Base-by-base conservation (phyloP, 2,329 filamentous ascomycete genomes). In the Rutstroemia sydowiana region DNA sequence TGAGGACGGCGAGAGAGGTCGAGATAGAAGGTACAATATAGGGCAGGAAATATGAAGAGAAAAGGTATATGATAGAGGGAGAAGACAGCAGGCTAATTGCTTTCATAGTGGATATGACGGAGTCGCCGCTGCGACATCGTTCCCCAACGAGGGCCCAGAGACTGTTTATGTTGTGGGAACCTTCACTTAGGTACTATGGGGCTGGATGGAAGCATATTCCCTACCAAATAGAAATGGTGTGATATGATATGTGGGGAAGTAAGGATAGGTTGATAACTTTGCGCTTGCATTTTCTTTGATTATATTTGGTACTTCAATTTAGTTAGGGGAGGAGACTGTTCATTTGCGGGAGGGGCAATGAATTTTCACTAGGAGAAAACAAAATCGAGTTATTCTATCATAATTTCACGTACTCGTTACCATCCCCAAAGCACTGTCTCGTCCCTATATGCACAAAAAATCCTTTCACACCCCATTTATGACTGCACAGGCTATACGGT, bases 121-220 rank as follows among this genome's bases (percentile, higher is more conserved):
- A n/a, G 42, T 59, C 11, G 45, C 30, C 14, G 16, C 31, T 32
- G 37, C n/a, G 11, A 28, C 32, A 0, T 6, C 16, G 3, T 55
- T 54, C 28, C 16, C 30, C n/a, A 42, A 54, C 23, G 44, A 47
- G 13, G 55, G 55, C 3, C 56, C 55, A 1, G 48, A 55, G 13
- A 34, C 43, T 28, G 56, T 58, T 1, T 58, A 57, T 49, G 26
- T 18, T 20, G 3, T 54, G 2, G 54, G 54, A 3, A 52, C 48
- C 3, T 49, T 57, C 31, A 37, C 5, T 5, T 45, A 51, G 9
- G 20, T 14, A 42, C 11, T 31, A 26, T 13, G 16, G n/a, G 11
- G 3, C 3, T 37, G 31, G 44, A 6, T 34, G 44, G 23, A n/a
- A 14, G 21, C 20, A 20, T 13, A 8, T 20, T n/a, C 6, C 9